Evolutionary conservation across 805 yeast genomes (phyloP), one percentile per base, ranked within the genome.

Genomic region (Starmerella sp.): DNA sequence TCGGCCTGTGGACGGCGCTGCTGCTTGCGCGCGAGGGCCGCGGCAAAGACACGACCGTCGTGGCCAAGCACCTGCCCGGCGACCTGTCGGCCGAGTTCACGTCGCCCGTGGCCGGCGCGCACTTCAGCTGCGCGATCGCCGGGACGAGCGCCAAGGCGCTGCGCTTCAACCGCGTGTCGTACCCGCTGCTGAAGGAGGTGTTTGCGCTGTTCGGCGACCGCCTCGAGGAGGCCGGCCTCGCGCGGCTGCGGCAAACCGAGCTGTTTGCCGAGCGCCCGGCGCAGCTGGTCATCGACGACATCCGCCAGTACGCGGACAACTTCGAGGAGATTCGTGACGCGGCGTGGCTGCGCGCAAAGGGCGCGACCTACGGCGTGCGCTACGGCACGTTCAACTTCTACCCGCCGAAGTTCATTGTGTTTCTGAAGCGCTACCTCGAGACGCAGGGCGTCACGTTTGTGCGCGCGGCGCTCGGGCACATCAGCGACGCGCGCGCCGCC

Each of bases 51-150:
- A 76, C 86, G 57, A 73, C 78, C 4, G 75, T 86, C 2, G 61
- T 82, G 17, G 91, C 86, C 7, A 78, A 83, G 63, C 77, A 75
- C 61, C 67, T 82, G 39, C 95, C 95, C 3, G 95, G 95, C 5
- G 95, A 86, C 63, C 83, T 80, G 60, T 80, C 88, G 4, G 78
- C 78, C 55, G 73, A 78, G 50, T 86, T 83, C 67, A 81, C 95
- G 1, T 83, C 90, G 0, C 95, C 95, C 0, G 83, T 84, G 78
- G 95, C 95, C 0, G 84, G 84, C 30, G 83, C 81, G 7, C 79
- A 80, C 64, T 79, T 79, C 63, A 75, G 81, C 3, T 73, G 78
- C 57, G 58, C 45, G 14, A 82, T 83, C 48, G 76, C 86, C 0
- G 84, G 82, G 2, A 74, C 76, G 56, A 85, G 81, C 60, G 67